A percentile compares a stretch with the other conserved stretches of the same genome.
Conservation (phyloP, 306 rosid species). For the Fragaria vesca region DNA sequence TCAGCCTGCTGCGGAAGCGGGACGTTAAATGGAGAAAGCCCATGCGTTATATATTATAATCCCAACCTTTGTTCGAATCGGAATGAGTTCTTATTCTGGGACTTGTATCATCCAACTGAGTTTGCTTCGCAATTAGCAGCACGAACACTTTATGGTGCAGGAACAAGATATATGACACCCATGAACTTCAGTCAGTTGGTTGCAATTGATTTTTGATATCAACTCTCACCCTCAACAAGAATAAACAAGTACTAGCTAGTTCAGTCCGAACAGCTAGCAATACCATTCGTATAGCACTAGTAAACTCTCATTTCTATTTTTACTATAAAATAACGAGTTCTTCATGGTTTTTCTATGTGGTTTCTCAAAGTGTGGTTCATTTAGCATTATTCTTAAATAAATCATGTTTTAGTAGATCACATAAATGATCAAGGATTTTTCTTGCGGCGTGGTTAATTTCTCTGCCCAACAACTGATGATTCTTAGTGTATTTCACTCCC, state of each 20-base stretch:
- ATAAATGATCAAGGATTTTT: no score
- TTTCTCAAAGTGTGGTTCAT: no score
- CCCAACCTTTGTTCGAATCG: constrained; percentile 12
- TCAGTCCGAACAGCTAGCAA: neutral
- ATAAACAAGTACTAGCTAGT: no score
- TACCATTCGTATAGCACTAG: neutral
- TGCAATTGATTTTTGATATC: neutral
- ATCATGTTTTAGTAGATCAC: no score
- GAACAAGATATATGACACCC: constrained; percentile 10
- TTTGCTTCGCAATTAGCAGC: constrained; percentile 9
- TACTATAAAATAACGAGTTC: neutral
- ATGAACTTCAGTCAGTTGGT: constrained; percentile 20
- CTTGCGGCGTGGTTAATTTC: no score
- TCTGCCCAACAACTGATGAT: no score
- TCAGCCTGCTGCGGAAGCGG: constrained; percentile 18
- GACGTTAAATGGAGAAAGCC: neutral
- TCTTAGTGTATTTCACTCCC: no score
- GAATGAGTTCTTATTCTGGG: constrained; percentile 12
- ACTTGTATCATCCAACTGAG: constrained; percentile 14
- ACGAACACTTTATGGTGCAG: constrained; percentile 7
- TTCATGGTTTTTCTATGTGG: no score
- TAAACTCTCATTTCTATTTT: neutral
- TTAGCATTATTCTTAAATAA: no score
- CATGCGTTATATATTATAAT: neutral
- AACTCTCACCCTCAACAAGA: neutral